A percentile compares a stretch with the other conserved stretches of the same genome.
Conservation (phyloP, 768 basidiomycete genomes). For the Collybia nuda region DNA sequence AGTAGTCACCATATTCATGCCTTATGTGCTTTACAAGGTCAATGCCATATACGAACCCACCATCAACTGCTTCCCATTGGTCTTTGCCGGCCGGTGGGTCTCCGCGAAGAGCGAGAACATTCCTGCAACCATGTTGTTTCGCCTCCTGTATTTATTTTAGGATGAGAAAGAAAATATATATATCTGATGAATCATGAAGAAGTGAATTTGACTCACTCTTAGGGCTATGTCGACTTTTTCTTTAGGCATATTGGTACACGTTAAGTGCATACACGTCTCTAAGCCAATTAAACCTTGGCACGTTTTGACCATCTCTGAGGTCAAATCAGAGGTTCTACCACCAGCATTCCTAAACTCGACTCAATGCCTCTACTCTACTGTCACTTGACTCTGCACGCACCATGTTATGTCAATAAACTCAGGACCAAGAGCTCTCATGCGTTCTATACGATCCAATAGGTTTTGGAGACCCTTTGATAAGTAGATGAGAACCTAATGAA, state of each 20-base stretch:
- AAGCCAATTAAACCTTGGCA: conserved; percentile 92
- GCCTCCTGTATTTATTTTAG: conserved; percentile 79
- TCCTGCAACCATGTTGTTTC: conserved; percentile 84
- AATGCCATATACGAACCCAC: conserved; percentile 86
- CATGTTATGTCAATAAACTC: conserved; percentile 99
- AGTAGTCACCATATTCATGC: conserved; percentile 81
- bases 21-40: conserved; percentile 92
- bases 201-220: conserved; percentile 49
- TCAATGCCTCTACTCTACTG: conserved; percentile 1
- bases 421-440: conserved; percentile 92
- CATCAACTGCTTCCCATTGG: conserved; percentile 90
- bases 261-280: conserved; percentile 98
- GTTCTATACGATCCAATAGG: conserved; percentile 95
- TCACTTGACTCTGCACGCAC: conserved; percentile 33
- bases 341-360: conserved; percentile 81
- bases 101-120: conserved; percentile 90
- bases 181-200: conserved; percentile 5
- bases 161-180: conserved; percentile 4
- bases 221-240: conserved; percentile 94
- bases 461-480: conserved; percentile 82
- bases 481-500: conserved; percentile 1
- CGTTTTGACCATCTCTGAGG: conserved; percentile 91
- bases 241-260: conserved; percentile 98
- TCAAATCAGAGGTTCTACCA: conserved; percentile 91
- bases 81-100: conserved; percentile 89